Conservation (phyloP, 2,329 filamentous ascomycete species). For the Trichoderma breve region DNA sequence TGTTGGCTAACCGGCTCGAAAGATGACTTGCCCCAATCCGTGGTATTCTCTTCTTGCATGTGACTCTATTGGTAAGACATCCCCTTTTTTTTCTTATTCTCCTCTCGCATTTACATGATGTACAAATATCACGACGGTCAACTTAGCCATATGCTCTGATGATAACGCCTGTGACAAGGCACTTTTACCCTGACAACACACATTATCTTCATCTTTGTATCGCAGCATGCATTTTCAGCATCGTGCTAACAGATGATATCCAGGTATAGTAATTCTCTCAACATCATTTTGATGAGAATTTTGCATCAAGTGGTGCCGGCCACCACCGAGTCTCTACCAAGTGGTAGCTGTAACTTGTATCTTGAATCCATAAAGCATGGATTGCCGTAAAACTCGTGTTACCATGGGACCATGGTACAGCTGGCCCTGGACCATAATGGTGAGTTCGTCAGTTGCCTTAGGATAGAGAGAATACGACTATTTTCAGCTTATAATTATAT, state of each 20-base stretch:
- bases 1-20: constrained; percentile 27
- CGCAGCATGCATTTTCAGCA: not conserved
- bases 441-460: not conserved
- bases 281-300: not conserved
- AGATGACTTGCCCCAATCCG: not conserved
- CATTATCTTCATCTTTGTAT: not conserved
- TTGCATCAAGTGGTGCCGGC: not conserved
- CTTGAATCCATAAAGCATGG: not conserved
- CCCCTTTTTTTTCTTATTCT: not conserved
- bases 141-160: constrained; percentile 49
- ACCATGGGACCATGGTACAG: not conserved
- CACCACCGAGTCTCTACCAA: not conserved
- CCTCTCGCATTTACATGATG: constrained; percentile 37
- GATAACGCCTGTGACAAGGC: constrained; percentile 48
- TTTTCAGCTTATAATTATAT: too few species aligned
- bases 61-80: constrained; percentile 30
- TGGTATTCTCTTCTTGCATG: not conserved
- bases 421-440: not conserved
- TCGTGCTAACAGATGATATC: constrained; percentile 9
- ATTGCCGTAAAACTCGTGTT: not conserved
- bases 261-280: not conserved
- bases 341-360: not conserved
- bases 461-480: too few species aligned
- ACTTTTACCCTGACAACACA: constrained; percentile 28
- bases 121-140: constrained; percentile 49